Evolutionary conservation across 2,329 filamentous ascomycete genomes (phyloP).

Genomic region (Aureobasidium sp.): DNA sequence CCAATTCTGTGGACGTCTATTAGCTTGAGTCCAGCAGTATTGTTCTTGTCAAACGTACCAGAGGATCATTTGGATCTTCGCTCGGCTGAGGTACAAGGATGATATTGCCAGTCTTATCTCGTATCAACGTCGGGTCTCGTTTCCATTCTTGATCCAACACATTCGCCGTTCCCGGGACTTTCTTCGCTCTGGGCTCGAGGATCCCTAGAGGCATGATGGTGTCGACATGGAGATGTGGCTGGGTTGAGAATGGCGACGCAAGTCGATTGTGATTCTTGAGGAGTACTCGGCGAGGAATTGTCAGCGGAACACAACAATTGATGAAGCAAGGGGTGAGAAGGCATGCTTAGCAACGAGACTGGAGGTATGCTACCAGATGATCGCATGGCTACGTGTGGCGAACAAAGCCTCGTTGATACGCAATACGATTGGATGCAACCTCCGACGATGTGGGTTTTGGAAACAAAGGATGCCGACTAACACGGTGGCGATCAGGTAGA

Average conservation of each 20-base stretch:
- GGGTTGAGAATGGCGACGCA: not conserved
- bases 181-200: conserved; percentile 57
- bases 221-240: not conserved
- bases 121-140: conserved; percentile 14
- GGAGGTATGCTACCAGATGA: not conserved
- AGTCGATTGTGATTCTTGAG: not conserved
- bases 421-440: not conserved
- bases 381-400: not conserved
- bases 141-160: conserved; percentile 28
- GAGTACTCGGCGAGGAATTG: not conserved
- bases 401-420: not conserved
- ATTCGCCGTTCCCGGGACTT: conserved; percentile 55
- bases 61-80: conserved; percentile 82
- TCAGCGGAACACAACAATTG: not conserved
- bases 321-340: not conserved
- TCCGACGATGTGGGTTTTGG: not conserved
- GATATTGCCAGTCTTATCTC: conserved; percentile 13
- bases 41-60: conserved; percentile 41
- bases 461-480: not conserved
- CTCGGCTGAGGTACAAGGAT: conserved; percentile 86
- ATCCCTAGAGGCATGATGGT: conserved; percentile 60
- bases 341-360: not conserved
- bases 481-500: not conserved
- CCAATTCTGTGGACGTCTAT: conserved; percentile 56
- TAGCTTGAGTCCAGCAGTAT: not conserved